phyloP scores from a whole-genome alignment of 148 eudicot genomes.

The Pharnaceum exiguum region DNA sequence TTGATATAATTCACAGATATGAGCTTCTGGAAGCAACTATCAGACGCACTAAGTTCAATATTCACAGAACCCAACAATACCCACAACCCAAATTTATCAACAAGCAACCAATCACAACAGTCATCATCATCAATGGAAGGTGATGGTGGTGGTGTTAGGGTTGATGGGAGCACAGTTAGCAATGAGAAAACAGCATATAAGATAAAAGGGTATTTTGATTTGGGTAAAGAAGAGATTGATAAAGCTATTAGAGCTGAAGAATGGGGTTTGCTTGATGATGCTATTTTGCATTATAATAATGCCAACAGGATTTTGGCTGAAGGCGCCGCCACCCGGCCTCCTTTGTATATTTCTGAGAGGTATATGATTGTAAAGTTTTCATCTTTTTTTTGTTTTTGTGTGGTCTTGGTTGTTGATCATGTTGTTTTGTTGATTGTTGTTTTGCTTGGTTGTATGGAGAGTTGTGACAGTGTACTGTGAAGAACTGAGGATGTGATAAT shows the following conservation, averaged over 20 bases:
- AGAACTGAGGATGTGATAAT: not conserved
- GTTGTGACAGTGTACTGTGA: too few relatives aligned
- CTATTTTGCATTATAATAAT: constrained; percentile 56
- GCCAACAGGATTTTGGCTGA: constrained; percentile 66
- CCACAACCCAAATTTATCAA: constrained; percentile 44
- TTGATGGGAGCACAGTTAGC: constrained; percentile 33
- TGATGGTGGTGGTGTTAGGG: constrained; percentile 35
- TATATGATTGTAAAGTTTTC: constrained; percentile 14
- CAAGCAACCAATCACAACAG: too few relatives aligned
- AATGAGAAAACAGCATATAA: constrained; percentile 87
- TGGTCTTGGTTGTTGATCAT: constrained; percentile 3
- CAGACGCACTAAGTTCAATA: constrained; percentile 50
- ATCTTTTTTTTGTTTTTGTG: not conserved
- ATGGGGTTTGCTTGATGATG: constrained; percentile 85
- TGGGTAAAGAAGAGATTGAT: constrained; percentile 77
- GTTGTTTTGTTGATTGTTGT: not conserved
- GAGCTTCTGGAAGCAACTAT: constrained; percentile 60
- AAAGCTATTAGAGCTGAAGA: constrained; percentile 94
- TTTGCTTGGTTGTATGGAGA: not conserved
- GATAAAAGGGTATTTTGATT: constrained; percentile 84
- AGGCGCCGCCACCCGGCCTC: constrained; percentile 68
- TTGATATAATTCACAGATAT: constrained; percentile 28
- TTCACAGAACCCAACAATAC: constrained; percentile 37
- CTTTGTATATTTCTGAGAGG: constrained; percentile 70
- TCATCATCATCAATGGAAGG: constrained; percentile 39